Conservation (phyloP, 768 basidiomycete genomes). For the Russula olivacea region DNA sequence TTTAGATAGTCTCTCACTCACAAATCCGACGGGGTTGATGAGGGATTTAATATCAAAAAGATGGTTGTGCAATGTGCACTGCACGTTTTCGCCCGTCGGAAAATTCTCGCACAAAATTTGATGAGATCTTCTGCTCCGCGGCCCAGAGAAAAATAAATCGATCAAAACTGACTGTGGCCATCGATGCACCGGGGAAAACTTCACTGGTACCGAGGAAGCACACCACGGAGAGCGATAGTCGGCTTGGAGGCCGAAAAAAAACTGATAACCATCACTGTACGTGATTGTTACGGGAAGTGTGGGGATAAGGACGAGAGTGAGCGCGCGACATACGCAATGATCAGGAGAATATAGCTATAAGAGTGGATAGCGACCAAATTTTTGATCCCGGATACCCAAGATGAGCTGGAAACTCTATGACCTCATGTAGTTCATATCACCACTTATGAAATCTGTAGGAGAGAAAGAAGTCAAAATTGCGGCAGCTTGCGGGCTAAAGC, state of each 20-base stretch:
- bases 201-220: background rate
- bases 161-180: background rate
- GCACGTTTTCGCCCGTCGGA: slow-evolving; percentile 9
- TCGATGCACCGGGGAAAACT: background rate
- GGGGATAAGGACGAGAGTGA: background rate
- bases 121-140: slow-evolving; percentile 14
- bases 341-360: background rate
- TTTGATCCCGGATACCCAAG: slow-evolving; percentile 8
- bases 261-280: slow-evolving; percentile 1
- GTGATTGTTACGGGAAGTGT: slow-evolving; percentile 2
- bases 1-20: background rate
- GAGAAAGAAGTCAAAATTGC: slow-evolving; percentile 10
- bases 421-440: slow-evolving; percentile 13
- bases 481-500: background rate
- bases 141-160: background rate
- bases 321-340: slow-evolving; percentile 6
- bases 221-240: slow-evolving; percentile 8
- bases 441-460: slow-evolving; percentile 4
- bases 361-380: slow-evolving; percentile 3
- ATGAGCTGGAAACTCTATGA: slow-evolving; percentile 14
- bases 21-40: slow-evolving; percentile 3
- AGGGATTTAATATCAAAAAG: slow-evolving; percentile 6
- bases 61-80: background rate
- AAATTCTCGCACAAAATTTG: slow-evolving; percentile 5
- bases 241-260: background rate